phyloP scores from a whole-genome alignment of 805 yeast genomes.

The Saturnispora mendoncae region DNA sequence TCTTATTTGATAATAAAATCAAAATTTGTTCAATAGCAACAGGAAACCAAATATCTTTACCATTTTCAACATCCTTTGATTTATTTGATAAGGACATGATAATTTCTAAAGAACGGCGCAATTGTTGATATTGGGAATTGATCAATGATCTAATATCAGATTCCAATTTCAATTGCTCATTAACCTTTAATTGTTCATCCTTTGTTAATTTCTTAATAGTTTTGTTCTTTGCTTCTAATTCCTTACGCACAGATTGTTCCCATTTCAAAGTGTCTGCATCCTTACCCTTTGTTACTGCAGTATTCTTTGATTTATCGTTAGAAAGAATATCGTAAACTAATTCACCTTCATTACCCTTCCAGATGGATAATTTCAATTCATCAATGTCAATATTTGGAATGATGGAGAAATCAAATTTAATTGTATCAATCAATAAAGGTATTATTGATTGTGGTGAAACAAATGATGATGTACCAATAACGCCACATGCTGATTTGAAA shows the following conservation, averaged over 20 bases:
- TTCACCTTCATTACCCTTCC: slow-evolving; percentile 62
- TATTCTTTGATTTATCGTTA: slow-evolving; percentile 29
- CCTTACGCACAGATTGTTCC: slow-evolving; percentile 79
- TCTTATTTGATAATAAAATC: slow-evolving; percentile 32
- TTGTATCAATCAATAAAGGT: slow-evolving; percentile 38
- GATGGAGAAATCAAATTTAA: slow-evolving; percentile 36
- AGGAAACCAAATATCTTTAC: slow-evolving; percentile 63
- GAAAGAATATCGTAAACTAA: slow-evolving; percentile 58
- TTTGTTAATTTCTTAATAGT: slow-evolving; percentile 52
- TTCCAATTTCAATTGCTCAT: slow-evolving; percentile 59
- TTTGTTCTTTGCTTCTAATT: slow-evolving; percentile 45
- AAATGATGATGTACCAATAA: slow-evolving; percentile 44
- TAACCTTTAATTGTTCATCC: slow-evolving; percentile 63
- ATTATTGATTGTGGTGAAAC: slow-evolving; percentile 50
- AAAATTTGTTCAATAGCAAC: slow-evolving; percentile 46
- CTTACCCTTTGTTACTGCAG: slow-evolving; percentile 53
- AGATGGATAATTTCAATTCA: slow-evolving; percentile 47
- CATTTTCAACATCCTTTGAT: slow-evolving; percentile 51
- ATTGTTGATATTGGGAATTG: slow-evolving; percentile 27
- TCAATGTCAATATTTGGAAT: slow-evolving; percentile 33
- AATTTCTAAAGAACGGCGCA: slow-evolving; percentile 44
- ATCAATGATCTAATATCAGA: slow-evolving; percentile 43
- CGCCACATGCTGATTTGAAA: slow-evolving; percentile 42
- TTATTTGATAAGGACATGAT: slow-evolving; percentile 45
- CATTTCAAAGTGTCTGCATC: slow-evolving; percentile 82